These are phyloP conservation scores for Friedmanniomyces endolithicus DNA, from an alignment of 495 filamentous ascomycete species.

Conservation along the genomic window DNA sequence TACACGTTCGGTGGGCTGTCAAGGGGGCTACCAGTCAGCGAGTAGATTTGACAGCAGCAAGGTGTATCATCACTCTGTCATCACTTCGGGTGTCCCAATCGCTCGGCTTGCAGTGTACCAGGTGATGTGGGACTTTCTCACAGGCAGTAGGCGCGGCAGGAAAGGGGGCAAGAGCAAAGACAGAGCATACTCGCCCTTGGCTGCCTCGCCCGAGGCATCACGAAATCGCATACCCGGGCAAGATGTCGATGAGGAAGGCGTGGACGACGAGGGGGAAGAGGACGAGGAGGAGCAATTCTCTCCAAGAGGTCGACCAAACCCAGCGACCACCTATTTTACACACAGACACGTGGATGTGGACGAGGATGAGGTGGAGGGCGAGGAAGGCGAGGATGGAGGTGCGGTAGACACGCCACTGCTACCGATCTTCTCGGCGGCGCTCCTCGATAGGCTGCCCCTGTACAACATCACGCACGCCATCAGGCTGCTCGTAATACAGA, in stretches of 20 bases:
- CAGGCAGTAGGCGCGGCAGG: neutral
- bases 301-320: neutral
- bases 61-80: neutral
- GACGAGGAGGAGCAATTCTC: constrained; percentile 18
- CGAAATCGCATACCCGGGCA: constrained; percentile 27
- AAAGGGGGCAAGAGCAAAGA: constrained; percentile 1
- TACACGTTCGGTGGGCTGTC: neutral
- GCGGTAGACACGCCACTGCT: constrained; percentile 50
- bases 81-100: neutral
- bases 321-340: constrained; percentile 7
- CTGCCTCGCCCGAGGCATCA: constrained; percentile 23
- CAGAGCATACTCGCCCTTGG: constrained; percentile 10
- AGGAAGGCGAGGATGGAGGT: constrained; percentile 40
- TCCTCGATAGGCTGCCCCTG: constrained; percentile 75
- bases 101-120: neutral
- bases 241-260: constrained; percentile 30
- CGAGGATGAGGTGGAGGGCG: constrained; percentile 35
- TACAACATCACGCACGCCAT: constrained; percentile 85
- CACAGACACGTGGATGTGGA: constrained; percentile 30
- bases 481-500: constrained; percentile 62
- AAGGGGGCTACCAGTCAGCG: neutral
- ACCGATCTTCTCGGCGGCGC: constrained; percentile 69
- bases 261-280: constrained; percentile 33
- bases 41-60: neutral
- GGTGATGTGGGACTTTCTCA: constrained; percentile 13